Evolutionary conservation across 2,329 filamentous ascomycete genomes (phyloP).

Genomic region (Aspergillus neotritici): DNA sequence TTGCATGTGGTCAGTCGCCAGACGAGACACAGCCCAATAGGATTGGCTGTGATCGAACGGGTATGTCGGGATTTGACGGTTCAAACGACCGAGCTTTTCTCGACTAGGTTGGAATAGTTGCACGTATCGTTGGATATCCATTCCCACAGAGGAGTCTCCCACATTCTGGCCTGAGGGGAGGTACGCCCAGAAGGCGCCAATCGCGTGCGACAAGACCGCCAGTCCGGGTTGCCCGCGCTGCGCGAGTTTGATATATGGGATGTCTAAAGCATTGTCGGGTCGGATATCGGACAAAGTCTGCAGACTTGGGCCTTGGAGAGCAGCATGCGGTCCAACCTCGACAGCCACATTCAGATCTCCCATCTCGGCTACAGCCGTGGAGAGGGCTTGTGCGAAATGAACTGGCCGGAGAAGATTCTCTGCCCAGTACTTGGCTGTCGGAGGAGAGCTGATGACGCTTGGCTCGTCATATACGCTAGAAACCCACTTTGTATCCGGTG

Average conservation of each 20-base stretch:
- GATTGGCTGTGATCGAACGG: conserved; percentile 7
- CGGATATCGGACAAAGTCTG: conserved; percentile 6
- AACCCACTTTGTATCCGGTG: conserved; percentile 7
- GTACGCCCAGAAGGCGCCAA: conserved; percentile 7
- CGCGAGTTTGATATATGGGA: conserved; percentile 6
- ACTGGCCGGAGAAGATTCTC: conserved; percentile 22
- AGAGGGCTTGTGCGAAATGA: conserved; percentile 9
- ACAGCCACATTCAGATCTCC: conserved; percentile 15
- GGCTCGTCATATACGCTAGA: conserved; percentile 4
- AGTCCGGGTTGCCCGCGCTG: conserved; percentile 1
- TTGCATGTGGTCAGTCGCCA: neutral
- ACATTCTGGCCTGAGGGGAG: too few species aligned
- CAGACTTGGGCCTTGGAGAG: conserved; percentile 24
- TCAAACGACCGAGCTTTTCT: too few species aligned
- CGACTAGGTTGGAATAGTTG: neutral
- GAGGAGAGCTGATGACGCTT: neutral
- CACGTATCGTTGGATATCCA: neutral
- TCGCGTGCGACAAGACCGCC: neutral
- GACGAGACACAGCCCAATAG: conserved; percentile 4
- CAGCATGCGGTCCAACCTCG: conserved; percentile 31
- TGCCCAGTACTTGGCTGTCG: conserved; percentile 18
- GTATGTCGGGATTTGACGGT: conserved; percentile 16
- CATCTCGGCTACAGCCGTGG: conserved; percentile 9
- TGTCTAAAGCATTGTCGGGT: conserved; percentile 1
- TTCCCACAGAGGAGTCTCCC: too few species aligned